Percentiles rank a stretch among this genome's conserved stretches.
Conservation (phyloP, 192 early-diverging fungal genomes). For the Backusella morwellensis region DNA sequence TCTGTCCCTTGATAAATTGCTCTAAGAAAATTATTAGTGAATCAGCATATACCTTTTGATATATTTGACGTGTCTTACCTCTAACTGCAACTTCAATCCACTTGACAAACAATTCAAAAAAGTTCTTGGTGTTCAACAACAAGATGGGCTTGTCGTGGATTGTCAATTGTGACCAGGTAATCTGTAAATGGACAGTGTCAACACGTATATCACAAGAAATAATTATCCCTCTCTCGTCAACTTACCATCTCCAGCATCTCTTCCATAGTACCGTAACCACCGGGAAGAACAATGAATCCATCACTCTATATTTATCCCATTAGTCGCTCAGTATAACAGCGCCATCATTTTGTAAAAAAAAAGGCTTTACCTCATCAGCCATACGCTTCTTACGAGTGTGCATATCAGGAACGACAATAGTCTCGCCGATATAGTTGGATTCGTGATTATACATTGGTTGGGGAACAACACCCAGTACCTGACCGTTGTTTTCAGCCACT, state of each 20-base stretch:
- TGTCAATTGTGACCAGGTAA: conserved; percentile 75
- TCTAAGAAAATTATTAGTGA: conserved; percentile 19
- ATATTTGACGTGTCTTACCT: conserved; percentile 25
- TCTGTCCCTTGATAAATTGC: conserved; percentile 59
- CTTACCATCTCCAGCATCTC: conserved; percentile 73
- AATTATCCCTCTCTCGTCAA: not conserved
- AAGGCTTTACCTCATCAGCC: conserved; percentile 51
- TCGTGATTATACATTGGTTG: conserved; percentile 48
- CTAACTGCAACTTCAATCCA: conserved; percentile 61
- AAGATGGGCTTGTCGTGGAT: conserved; percentile 84
- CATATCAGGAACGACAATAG: conserved; percentile 76
- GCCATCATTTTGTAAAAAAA: not conserved
- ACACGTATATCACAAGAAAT: not conserved
- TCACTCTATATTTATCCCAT: conserved; percentile 31
- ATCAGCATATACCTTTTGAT: not conserved
- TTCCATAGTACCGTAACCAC: conserved; percentile 87
- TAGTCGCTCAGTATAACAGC: not conserved
- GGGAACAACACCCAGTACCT: conserved; percentile 78
- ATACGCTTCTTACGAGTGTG: conserved; percentile 79
- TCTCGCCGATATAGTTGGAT: conserved; percentile 41
- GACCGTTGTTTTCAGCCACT: conserved; percentile 55
- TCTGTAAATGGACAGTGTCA: not conserved
- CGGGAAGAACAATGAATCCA: conserved; percentile 84
- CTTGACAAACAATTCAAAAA: conserved; percentile 64
- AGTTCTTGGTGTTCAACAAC: conserved; percentile 75